A percentile compares a stretch with the other conserved stretches of the same genome.
These are phyloP conservation scores for Actinidia chinensis DNA, from an alignment of 179 eudicot species.

Conservation along the genomic window DNA sequence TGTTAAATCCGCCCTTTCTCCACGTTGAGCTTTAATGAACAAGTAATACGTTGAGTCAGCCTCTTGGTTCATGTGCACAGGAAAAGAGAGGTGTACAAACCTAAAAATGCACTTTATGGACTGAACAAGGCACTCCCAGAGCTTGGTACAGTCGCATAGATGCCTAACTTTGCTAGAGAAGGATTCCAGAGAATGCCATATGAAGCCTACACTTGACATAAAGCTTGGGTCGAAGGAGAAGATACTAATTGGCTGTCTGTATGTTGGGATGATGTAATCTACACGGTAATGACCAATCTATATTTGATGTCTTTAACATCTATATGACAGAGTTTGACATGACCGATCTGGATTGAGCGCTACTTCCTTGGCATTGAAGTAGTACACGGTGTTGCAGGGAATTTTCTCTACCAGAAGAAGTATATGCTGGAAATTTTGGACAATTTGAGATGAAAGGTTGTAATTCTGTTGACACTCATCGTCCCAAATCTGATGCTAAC, in stretches of 20 bases:
- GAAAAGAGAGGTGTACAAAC: not conserved
- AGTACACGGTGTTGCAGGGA: too few relatives aligned
- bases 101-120: not conserved
- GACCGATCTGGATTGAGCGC: not conserved
- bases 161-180: not conserved
- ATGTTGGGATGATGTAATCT: slow-evolving; percentile 1
- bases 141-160: not conserved
- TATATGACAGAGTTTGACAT: not conserved
- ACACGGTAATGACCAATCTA: too few relatives aligned
- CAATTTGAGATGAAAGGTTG: too few relatives aligned
- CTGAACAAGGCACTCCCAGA: not conserved
- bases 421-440: too few relatives aligned
- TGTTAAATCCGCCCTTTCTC: not conserved
- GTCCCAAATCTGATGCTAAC: too few relatives aligned
- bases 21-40: not conserved
- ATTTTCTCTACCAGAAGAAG: too few relatives aligned
- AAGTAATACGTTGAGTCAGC: not conserved
- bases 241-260: not conserved
- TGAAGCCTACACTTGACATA: not conserved
- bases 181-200: not conserved
- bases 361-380: slow-evolving; percentile 9
- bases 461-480: too few relatives aligned
- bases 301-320: not conserved
- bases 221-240: not conserved
- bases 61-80: not conserved